Percentiles rank a stretch among this genome's conserved stretches.
Conservation (phyloP, 768 basidiomycete genomes). For the Termitomyces eurrhizus region DNA sequence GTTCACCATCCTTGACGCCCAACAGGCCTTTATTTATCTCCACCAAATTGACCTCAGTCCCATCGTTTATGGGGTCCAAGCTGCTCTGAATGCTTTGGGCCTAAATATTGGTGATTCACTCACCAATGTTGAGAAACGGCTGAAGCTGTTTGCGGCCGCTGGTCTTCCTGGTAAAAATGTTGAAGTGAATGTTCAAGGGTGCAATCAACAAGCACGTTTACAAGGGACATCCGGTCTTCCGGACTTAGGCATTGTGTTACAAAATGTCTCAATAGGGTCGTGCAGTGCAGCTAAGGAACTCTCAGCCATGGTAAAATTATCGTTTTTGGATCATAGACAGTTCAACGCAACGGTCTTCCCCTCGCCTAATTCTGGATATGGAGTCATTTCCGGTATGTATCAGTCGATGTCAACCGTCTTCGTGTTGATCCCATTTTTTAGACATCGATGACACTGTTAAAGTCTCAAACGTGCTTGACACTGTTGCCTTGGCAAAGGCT, state of each 20-base stretch:
- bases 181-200: background rate
- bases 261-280: background rate
- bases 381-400: background rate
- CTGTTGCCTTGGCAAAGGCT: conserved; percentile 27
- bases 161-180: background rate
- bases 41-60: background rate
- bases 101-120: background rate
- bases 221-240: background rate
- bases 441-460: conserved; percentile 46
- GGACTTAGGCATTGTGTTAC: background rate
- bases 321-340: background rate
- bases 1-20: background rate
- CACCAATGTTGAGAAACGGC: background rate
- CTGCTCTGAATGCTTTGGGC: background rate
- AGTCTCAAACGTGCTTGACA: conserved; percentile 35
- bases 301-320: background rate
- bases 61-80: background rate
- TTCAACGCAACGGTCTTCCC: background rate
- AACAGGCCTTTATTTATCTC: conserved; percentile 1
- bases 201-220: background rate
- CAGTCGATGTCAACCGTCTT: background rate
- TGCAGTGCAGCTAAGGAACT: background rate
- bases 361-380: background rate
- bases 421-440: conserved; percentile 8
- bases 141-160: background rate